Base-by-base conservation (phyloP, 1,139 yeast genomes). In the Candida frijolesensis region DNA sequence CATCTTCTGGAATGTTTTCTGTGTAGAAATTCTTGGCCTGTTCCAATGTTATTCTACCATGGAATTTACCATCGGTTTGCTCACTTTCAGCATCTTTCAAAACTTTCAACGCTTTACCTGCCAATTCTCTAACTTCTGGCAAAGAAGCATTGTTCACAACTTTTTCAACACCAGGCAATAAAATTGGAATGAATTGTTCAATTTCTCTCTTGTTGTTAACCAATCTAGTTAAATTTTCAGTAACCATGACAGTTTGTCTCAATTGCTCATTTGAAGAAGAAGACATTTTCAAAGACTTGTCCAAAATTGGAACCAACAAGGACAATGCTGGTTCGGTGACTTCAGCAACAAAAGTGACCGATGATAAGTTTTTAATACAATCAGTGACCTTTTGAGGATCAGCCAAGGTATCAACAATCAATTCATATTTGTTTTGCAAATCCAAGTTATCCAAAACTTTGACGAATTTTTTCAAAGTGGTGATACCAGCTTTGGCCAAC, bases 341-440 rank as follows among this genome's bases (percentile, higher is more conserved):
- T 74, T 94, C 99, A 45, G 99, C 97, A 47, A 94, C 99, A 68
- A 94, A 94, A 0, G 99, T 94, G 49, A 94, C 98, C 45, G 96
- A 89, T 1, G 97, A 87, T 56, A 94, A 80, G 47, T 92, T 84
- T 70, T 88, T 89, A 69, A 94, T 89, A 70, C 97, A 91, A 53
- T 84, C 87, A 51, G 97, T 88, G 47, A 92, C 96, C 65, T 87
- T 88, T 58, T 79, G 79, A 44, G 98, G 98, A 65, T 94, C 89
- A 46, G 96, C 90, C 67, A 94, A 80, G 47, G 98, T 94, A 55
- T 86, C 88, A 46, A 89, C 88, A 65, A 94, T 90, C 54, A 90
- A 74, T 57, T 90, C 94, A 65, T 83, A 87, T 67, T 96, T 88
- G 60, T 94, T 91, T 51, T 85, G 83, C 63, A 94, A 82, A 74